Evolutionary conservation across 2,329 filamentous ascomycete species (phyloP), one percentile per base, ranked within the genome.

Genomic region (Phialocephala sp.): DNA sequence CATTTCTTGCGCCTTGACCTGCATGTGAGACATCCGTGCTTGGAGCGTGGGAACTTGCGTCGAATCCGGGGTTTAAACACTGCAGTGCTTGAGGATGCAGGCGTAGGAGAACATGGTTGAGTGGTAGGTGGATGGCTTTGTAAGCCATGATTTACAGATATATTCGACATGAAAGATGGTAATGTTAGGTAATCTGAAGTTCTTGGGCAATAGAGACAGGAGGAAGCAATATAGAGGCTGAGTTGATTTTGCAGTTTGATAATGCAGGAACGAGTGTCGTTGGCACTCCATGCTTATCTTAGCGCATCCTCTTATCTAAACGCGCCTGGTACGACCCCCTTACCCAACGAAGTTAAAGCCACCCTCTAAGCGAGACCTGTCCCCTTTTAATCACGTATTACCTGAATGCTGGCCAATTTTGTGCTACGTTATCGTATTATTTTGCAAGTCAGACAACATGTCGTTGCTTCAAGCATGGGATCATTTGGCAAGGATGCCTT

Each of bases 31-130:
- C 63, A 64, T 9, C 63, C 63, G 37, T 32, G 41, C 20, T 60
- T 64, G 15, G 63, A 47, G 6, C 63, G 58, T 8, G 63, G 63
- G 52, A 64, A 64, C 6, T 64, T 64, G 15, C 63, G 63, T 32
- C 58, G 22, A 14, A 64, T 60, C 11, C 63, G 63, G 24, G 63
- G 63, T 22, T 39, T 57, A 58, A 32, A 64, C 1, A 43, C 37
- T 15, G 32, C 58, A 12, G 39, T 36, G 18, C 35, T 36, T 22
- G 47, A 35, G 15, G 62, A 20, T 39, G 47, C 36, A n/a, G 35
- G 58, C 9, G 20, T 36, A 22, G 6, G n/a, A 12, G 36, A 27
- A 11, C 50, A 14, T 32, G 27, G 41, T 15, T 54, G 1, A 8
- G 11, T 12, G 8, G 14, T 14, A 27, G 22, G 11, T n/a, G 4